Evolutionary conservation across 2,329 filamentous ascomycete species (phyloP), one percentile per base, ranked within the genome.

Genomic region (Erysiphe pulchra): DNA sequence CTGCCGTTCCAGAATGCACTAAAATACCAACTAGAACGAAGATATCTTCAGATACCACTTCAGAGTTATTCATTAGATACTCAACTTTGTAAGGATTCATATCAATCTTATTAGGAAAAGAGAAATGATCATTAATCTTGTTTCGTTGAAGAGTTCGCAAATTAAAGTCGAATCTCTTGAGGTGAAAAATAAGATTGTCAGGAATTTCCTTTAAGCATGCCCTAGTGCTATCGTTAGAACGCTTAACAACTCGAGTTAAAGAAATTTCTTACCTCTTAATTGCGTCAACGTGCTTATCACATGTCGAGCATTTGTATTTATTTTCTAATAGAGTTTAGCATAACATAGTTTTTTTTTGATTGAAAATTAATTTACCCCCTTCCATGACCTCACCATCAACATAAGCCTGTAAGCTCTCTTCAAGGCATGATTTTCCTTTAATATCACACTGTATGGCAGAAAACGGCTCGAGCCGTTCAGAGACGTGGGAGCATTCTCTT

Each of bases 361-460:
- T 28, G 8, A 9, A 28, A 28, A 30, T 17, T 14, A 34, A 59
- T 68, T 54, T 59, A 73, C 76, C 76, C 52, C 92, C 90, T 66
- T 93, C 84, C 80, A 98, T 86, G 33, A 90, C 76, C 61, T 98
- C 90, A 4, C 90, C 90, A 57, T 92, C 82, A 12, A 95, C 85
- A 58, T 93, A 95, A n/a, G 87, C 84, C 53, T 85, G 76, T 13
- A 98, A 66, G 56, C 90, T 95, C 52, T 94, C 85, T 54, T 83
- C 69, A 1, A 98, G 70, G 31, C 68, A 80, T 18, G 67, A 69
- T 62, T 94, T 95, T 45, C 87, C 87, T 59, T 93, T 92, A 56
- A 98, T 92, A 54, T 94, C 86, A 57, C 90, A 92, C 54, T 93
- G 86, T 46, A 98, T 85, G 5, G 87, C 86, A 13, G 85, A 92